A percentile compares a stretch with the other conserved stretches of the same genome.
phyloP scores from a whole-genome alignment of 2,329 filamentous ascomycete species.

The Diaporthe helianthi region DNA sequence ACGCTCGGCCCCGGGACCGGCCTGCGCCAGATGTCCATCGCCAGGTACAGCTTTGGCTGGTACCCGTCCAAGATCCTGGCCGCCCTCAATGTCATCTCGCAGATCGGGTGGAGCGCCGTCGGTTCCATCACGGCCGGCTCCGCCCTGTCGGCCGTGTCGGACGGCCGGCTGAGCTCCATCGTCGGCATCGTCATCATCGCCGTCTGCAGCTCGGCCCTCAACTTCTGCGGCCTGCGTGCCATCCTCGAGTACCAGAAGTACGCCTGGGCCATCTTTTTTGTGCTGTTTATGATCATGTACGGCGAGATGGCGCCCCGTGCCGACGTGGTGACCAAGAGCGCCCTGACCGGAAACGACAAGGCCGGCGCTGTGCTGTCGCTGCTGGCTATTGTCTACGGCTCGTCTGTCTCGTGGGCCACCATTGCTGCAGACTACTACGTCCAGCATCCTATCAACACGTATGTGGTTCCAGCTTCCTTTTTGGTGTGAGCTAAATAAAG shows the following conservation, averaged over 20 bases:
- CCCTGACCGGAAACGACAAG: constrained; percentile 45
- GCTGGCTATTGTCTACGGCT: constrained; percentile 55
- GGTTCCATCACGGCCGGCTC: constrained; percentile 59
- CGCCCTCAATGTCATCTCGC: constrained; percentile 55
- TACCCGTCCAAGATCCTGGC: constrained; percentile 58
- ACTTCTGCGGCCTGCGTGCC: constrained; percentile 57
- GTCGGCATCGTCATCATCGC: constrained; percentile 61
- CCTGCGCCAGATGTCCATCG: constrained; percentile 57
- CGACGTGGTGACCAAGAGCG: constrained; percentile 46
- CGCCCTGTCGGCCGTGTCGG: constrained; percentile 52
- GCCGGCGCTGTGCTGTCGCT: constrained; percentile 50
- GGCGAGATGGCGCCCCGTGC: constrained; percentile 52
- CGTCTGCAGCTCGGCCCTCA: constrained; percentile 56
- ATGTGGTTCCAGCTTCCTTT: not conserved
- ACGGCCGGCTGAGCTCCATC: constrained; percentile 51
- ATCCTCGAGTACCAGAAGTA: constrained; percentile 58
- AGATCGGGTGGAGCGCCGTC: constrained; percentile 59
- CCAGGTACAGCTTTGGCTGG: constrained; percentile 57
- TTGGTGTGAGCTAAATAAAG: not conserved
- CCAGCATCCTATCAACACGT: constrained; percentile 53
- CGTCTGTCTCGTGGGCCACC: constrained; percentile 54
- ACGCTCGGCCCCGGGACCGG: constrained; percentile 57
- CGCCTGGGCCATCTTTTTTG: constrained; percentile 56
- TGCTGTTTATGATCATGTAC: constrained; percentile 57
- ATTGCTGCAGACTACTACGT: constrained; percentile 54